These are phyloP conservation scores for Boletellus ananas DNA, from an alignment of 768 basidiomycete genomes.

Conservation along the genomic window DNA sequence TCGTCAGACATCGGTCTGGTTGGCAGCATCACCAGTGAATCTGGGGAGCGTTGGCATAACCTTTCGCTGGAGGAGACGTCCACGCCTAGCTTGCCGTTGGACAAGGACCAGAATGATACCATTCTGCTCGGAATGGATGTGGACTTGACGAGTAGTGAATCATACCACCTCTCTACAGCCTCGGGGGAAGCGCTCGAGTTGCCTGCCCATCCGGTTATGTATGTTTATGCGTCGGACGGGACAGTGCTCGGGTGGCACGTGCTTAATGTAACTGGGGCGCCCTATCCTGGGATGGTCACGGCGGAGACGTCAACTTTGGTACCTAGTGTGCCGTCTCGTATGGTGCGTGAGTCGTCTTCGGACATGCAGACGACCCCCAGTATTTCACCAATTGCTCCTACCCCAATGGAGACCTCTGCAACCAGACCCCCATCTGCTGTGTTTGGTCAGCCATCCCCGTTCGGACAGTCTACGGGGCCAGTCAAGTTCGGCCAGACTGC, in stretches of 20 bases:
- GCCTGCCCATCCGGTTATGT: conserved; percentile 60
- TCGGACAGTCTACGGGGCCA: conserved; percentile 24
- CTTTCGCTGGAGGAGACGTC: conserved; percentile 48
- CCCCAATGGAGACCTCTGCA: conserved; percentile 16
- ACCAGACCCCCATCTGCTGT: conserved; percentile 31
- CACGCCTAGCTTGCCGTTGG: conserved; percentile 60
- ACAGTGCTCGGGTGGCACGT: conserved; percentile 72
- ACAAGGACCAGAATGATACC: conserved; percentile 68
- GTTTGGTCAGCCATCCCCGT: conserved; percentile 34
- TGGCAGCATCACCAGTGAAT: conserved; percentile 28
- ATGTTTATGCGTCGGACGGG: conserved; percentile 75
- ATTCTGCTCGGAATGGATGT: conserved; percentile 58
- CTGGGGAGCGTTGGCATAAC: conserved; percentile 41
- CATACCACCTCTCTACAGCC: conserved; percentile 35
- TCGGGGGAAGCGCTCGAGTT: conserved; percentile 41
- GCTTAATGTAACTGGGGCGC: conserved; percentile 48
- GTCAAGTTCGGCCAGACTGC: conserved; percentile 32
- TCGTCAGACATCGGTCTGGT: conserved; percentile 49
- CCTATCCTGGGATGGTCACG: conserved; percentile 55
- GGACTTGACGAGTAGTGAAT: conserved; percentile 55
- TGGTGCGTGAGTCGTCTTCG: conserved; percentile 27
- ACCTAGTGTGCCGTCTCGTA: conserved; percentile 8
- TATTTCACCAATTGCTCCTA: conserved; percentile 17
- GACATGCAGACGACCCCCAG: conserved; percentile 30
- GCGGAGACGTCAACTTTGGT: conserved; percentile 6